A percentile compares a stretch with the other conserved stretches of the same genome.
These are phyloP conservation scores for Daedaleopsis nitida DNA, from an alignment of 768 basidiomycete genomes.

Conservation along the genomic window DNA sequence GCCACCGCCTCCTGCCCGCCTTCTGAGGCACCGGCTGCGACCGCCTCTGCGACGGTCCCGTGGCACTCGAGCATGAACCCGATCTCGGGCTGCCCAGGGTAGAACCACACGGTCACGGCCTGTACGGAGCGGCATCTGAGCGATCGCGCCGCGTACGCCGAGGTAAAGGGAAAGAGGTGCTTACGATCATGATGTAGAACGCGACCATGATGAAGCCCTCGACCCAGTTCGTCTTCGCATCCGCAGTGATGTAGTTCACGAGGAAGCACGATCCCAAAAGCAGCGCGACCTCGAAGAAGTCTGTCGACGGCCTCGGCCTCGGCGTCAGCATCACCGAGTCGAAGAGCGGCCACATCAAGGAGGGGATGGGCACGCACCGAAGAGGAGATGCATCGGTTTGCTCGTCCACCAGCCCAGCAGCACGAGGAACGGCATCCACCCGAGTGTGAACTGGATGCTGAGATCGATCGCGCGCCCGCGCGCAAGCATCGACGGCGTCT, in stretches of 20 bases:
- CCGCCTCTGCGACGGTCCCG: constrained; percentile 38
- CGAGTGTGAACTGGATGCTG: constrained; percentile 74
- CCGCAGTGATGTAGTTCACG: constrained; percentile 80
- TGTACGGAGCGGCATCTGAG: constrained; percentile 25
- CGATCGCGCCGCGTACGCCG: background rate
- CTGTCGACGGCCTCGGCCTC: constrained; percentile 41
- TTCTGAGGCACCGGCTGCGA: constrained; percentile 20
- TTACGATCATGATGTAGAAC: constrained; percentile 69
- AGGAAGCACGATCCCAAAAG: constrained; percentile 71
- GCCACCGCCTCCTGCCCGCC: constrained; percentile 10
- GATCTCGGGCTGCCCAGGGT: constrained; percentile 56
- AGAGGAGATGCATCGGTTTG: constrained; percentile 64
- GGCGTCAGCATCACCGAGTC: background rate
- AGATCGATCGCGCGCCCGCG: constrained; percentile 74
- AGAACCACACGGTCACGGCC: constrained; percentile 72
- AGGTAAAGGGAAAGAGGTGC: constrained; percentile 19
- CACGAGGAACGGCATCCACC: constrained; percentile 78
- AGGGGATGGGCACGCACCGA: constrained; percentile 50
- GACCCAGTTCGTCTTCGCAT: constrained; percentile 79
- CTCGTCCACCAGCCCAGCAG: constrained; percentile 67
- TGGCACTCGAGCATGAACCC: constrained; percentile 43
- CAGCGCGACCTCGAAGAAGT: constrained; percentile 67
- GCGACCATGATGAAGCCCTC: constrained; percentile 65
- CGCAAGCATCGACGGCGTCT: constrained; percentile 57
- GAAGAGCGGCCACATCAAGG: background rate